Evolutionary conservation across 1,139 yeast genomes (phyloP).

Genomic region (Blastobotrys ciferrii): DNA sequence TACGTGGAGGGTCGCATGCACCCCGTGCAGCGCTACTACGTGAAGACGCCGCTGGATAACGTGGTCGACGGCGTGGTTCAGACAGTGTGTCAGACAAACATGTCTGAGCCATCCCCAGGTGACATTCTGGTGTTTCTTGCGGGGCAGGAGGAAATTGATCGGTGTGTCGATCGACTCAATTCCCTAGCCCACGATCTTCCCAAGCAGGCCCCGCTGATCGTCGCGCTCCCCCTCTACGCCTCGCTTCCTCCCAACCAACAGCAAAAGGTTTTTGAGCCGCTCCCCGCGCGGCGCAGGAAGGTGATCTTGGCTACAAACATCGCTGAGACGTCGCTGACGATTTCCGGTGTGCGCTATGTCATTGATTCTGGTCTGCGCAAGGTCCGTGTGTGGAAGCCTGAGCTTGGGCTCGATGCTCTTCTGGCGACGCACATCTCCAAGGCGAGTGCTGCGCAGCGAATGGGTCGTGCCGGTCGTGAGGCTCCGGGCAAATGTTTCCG

Average conservation of each 20-base stretch:
- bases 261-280: conserved; percentile 65
- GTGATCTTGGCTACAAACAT: conserved; percentile 89
- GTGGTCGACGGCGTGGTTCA: conserved; percentile 77
- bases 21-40: conserved; percentile 72
- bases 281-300: conserved; percentile 65
- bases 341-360: conserved; percentile 92
- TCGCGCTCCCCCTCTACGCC: conserved; percentile 86
- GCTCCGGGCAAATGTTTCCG: conserved; percentile 86
- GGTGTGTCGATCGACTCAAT: conserved; percentile 62
- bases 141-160: conserved; percentile 97
- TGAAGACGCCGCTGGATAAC: conserved; percentile 65
- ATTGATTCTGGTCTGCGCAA: conserved; percentile 90
- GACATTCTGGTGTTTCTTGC: conserved; percentile 88
- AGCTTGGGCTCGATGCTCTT: conserved; percentile 83
- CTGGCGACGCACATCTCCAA: conserved; percentile 89
- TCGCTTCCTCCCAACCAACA: conserved; percentile 87
- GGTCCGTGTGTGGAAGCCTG: conserved; percentile 92
- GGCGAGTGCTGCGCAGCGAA: conserved; percentile 92
- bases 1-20: conserved; percentile 88
- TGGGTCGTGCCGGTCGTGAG: conserved; percentile 99
- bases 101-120: conserved; percentile 71
- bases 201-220: conserved; percentile 69
- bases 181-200: conserved; percentile 66
- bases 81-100: conserved; percentile 73
- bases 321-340: conserved; percentile 96